Evolutionary conservation across 2,329 filamentous ascomycete species (phyloP).

Genomic region (Laburnicola sp.): DNA sequence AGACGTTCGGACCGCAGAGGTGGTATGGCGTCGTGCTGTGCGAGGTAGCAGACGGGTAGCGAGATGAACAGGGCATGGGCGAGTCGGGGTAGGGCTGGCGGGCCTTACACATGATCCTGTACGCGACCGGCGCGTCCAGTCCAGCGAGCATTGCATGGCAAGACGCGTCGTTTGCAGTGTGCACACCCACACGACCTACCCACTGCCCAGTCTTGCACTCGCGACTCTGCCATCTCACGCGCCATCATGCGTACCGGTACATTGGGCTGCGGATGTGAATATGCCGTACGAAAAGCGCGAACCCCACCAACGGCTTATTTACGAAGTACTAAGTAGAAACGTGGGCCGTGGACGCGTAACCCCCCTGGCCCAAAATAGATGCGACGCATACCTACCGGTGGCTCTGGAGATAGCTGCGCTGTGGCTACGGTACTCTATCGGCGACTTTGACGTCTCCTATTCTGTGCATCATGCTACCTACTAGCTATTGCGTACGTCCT

Average conservation of each 20-base stretch:
- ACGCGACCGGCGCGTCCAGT: not conserved
- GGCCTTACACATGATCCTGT: conserved; percentile 6
- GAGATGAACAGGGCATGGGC: conserved; percentile 15
- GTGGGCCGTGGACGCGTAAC: too few relatives aligned
- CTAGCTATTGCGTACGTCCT: not conserved
- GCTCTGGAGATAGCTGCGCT: not conserved
- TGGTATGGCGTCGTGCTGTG: not conserved
- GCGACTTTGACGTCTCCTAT: not conserved
- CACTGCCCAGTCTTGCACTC: too few relatives aligned
- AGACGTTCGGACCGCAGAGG: not conserved
- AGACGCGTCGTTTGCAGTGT: not conserved
- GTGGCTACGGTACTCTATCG: not conserved
- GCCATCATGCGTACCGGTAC: too few relatives aligned
- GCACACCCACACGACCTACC: too few relatives aligned
- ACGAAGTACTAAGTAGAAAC: too few relatives aligned
- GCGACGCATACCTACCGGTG: not conserved
- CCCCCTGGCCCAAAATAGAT: not conserved
- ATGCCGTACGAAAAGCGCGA: too few relatives aligned
- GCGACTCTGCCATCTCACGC: too few relatives aligned
- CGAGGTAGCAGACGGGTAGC: conserved; percentile 3
- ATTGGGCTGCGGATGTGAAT: too few relatives aligned
- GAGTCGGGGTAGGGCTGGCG: conserved; percentile 4
- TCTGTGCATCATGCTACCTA: not conserved
- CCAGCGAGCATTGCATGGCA: conserved; percentile 1
- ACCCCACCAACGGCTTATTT: too few relatives aligned